Percentiles rank a stretch among this genome's conserved stretches.
Evolutionary conservation across 2,329 filamentous ascomycete species (phyloP).

Genomic region (Colletotrichum sp.): DNA sequence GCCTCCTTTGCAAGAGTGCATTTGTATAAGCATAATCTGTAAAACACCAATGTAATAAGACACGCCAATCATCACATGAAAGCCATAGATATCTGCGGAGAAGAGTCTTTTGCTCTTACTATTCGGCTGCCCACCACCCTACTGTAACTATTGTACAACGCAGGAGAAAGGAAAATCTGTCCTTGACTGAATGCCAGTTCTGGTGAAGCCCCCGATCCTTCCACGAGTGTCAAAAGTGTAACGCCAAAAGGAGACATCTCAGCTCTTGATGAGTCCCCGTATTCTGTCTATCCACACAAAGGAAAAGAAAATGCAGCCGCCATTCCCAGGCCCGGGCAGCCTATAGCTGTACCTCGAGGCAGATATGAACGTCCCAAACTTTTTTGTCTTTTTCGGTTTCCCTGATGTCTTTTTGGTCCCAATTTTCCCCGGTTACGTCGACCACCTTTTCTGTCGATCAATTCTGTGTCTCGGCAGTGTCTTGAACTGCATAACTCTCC

Average conservation of each 20-base stretch:
- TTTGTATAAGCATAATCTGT: background rate
- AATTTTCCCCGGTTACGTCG: background rate
- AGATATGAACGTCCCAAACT: conserved; percentile 6
- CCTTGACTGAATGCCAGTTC: background rate
- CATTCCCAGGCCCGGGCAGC: background rate
- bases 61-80: background rate
- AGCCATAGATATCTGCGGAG: background rate
- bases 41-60: background rate
- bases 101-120: background rate
- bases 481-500: background rate
- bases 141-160: conserved; percentile 2
- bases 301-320: conserved; percentile 1
- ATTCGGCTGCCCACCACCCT: background rate
- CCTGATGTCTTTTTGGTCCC: background rate
- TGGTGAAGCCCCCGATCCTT: background rate
- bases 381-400: background rate
- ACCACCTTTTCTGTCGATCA: background rate
- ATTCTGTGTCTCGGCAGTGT: background rate
- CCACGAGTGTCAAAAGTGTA: background rate
- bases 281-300: conserved; percentile 30
- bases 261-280: conserved; percentile 59
- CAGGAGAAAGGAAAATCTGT: background rate
- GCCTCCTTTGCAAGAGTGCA: background rate
- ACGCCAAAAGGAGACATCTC: conserved; percentile 50
- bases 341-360: conserved; percentile 10